Conservation (phyloP, 2,329 filamentous ascomycete species). For the Raffaelea albimanens region DNA sequence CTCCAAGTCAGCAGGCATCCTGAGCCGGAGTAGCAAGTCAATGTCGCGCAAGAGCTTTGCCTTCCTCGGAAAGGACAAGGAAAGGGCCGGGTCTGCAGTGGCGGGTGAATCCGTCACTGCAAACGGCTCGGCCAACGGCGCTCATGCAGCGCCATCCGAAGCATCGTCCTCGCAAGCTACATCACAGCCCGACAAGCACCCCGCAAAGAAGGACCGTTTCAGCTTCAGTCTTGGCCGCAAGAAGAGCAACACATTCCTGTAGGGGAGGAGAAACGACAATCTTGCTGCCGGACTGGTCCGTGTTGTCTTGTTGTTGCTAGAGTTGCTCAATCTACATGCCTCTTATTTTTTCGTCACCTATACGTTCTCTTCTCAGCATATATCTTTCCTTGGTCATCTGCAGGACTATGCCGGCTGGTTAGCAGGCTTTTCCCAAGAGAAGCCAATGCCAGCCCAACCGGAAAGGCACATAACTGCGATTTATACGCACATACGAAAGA, state of each 20-base stretch:
- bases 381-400: too few relatives aligned
- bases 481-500: too few relatives aligned
- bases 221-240: conserved; percentile 60
- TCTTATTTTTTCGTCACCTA: too few relatives aligned
- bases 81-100: conserved; percentile 13
- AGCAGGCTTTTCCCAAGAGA: too few relatives aligned
- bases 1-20: conserved; percentile 26
- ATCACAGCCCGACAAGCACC: conserved; percentile 22
- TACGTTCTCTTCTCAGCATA: too few relatives aligned
- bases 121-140: conserved; percentile 2
- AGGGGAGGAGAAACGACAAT: background rate
- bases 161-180: background rate
- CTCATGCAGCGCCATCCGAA: background rate
- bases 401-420: too few relatives aligned
- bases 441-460: too few relatives aligned
- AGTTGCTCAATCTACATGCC: too few relatives aligned
- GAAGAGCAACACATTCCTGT: conserved; percentile 49
- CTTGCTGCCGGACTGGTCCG: too few relatives aligned
- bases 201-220: conserved; percentile 55
- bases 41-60: conserved; percentile 67
- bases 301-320: too few relatives aligned
- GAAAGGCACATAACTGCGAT: too few relatives aligned
- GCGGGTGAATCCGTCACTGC: conserved; percentile 11
- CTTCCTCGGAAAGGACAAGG: conserved; percentile 40
- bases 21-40: conserved; percentile 69